Conservation (phyloP, 768 basidiomycete genomes). For the Lactarius hengduanensis region DNA sequence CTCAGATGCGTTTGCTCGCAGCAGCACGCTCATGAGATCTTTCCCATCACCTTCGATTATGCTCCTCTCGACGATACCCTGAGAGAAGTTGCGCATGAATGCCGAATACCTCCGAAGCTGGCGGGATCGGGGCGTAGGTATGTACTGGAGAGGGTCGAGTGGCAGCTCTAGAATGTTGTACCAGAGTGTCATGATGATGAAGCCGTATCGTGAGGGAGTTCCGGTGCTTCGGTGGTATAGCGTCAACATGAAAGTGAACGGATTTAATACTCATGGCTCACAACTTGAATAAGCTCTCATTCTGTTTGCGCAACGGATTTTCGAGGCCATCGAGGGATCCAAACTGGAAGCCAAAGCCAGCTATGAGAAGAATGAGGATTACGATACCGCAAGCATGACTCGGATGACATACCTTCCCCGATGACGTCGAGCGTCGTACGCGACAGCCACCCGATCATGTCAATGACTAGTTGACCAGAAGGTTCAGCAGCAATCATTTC, state of each 20-base stretch:
- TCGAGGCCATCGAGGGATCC: constrained; percentile 30
- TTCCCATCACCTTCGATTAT: constrained; percentile 19
- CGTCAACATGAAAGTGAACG: neutral
- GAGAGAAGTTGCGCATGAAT: constrained; percentile 20
- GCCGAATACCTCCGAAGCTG: constrained; percentile 19
- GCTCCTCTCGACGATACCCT: constrained; percentile 18
- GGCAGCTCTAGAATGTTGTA: constrained; percentile 22
- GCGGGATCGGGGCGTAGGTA: constrained; percentile 17
- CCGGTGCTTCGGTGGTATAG: neutral
- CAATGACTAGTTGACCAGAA: constrained; percentile 9
- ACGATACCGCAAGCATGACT: neutral
- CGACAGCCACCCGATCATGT: constrained; percentile 30
- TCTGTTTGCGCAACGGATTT: constrained; percentile 29
- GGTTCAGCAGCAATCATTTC: constrained; percentile 13
- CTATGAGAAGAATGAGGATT: constrained; percentile 10
- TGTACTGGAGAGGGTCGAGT: constrained; percentile 22
- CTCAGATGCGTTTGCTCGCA: constrained; percentile 29
- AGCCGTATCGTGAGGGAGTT: constrained; percentile 1
- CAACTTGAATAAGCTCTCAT: constrained; percentile 33
- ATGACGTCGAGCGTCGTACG: constrained; percentile 33
- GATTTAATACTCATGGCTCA: constrained; percentile 10
- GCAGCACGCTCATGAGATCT: constrained; percentile 31
- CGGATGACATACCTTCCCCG: constrained; percentile 29
- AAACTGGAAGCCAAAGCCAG: constrained; percentile 32
- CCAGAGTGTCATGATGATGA: constrained; percentile 25